Conservation (phyloP, 75 land plant species). For the Cupressus sempervirens region DNA sequence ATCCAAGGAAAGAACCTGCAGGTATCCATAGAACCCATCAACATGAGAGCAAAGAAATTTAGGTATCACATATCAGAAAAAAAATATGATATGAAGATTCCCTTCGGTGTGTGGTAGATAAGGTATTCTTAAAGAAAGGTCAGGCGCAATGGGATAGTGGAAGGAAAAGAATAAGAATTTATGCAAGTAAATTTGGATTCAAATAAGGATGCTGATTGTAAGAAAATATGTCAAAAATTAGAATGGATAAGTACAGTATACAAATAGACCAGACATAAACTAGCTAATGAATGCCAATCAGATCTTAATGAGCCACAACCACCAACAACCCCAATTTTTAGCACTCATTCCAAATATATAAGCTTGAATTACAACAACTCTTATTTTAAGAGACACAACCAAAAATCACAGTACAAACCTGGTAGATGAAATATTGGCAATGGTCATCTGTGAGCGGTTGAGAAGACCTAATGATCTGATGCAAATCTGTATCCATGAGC, state of each 20-base stretch:
- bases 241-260: not conserved
- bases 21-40: not conserved
- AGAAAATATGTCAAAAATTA: not conserved
- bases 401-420: slow-evolving; percentile 28
- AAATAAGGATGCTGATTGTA: not conserved
- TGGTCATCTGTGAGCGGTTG: slow-evolving; percentile 66
- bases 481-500: slow-evolving; percentile 73
- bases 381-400: not conserved
- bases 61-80: not conserved
- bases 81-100: not conserved
- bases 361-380: not conserved
- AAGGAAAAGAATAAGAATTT: not conserved
- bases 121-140: not conserved
- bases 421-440: slow-evolving; percentile 61
- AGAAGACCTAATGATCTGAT: slow-evolving; percentile 58
- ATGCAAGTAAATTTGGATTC: not conserved
- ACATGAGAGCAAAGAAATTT: not conserved
- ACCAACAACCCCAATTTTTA: not conserved
- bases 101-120: not conserved
- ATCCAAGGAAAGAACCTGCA: not conserved
- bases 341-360: not conserved
- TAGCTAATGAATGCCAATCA: not conserved
- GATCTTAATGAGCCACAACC: not conserved
- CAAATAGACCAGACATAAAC: not conserved
- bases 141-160: not conserved